phyloP scores from a whole-genome alignment of 441 rosid genomes.

The Capsella rubella region DNA sequence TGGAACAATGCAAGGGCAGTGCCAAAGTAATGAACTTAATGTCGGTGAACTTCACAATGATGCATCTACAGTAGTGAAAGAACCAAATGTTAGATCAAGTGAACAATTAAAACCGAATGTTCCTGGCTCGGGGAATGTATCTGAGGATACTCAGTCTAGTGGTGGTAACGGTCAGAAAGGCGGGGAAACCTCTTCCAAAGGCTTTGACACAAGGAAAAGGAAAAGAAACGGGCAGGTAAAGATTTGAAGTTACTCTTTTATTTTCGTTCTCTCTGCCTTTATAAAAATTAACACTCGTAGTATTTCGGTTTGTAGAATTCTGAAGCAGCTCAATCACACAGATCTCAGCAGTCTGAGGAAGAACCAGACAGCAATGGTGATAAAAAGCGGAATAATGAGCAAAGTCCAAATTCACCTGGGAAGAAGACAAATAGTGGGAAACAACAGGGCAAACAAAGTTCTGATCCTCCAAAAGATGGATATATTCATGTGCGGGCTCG shows the following conservation, averaged over 20 bases:
- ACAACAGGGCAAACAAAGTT: slow-evolving; percentile 67
- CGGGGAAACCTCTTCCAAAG: slow-evolving; percentile 62
- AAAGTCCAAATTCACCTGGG: slow-evolving; percentile 50
- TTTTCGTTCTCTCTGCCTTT: not conserved
- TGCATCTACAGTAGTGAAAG: slow-evolving; percentile 53
- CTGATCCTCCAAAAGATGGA: slow-evolving; percentile 89
- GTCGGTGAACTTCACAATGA: slow-evolving; percentile 63
- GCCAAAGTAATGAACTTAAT: slow-evolving; percentile 55
- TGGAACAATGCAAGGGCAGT: slow-evolving; percentile 55
- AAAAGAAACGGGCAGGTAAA: slow-evolving; percentile 75
- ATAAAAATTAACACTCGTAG: not conserved
- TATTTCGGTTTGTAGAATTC: slow-evolving; percentile 53
- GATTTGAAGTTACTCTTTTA: slow-evolving; percentile 16
- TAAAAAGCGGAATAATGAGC: slow-evolving; percentile 63
- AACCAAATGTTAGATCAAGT: slow-evolving; percentile 55
- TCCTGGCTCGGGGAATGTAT: slow-evolving; percentile 76
- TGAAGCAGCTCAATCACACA: slow-evolving; percentile 56
- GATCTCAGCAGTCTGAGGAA: slow-evolving; percentile 58
- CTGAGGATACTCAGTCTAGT: slow-evolving; percentile 86
- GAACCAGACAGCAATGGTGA: slow-evolving; percentile 58
- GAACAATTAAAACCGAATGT: slow-evolving; percentile 67
- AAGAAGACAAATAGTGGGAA: slow-evolving; percentile 70
- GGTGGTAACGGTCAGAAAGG: slow-evolving; percentile 69
- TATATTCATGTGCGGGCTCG: slow-evolving; percentile 96
- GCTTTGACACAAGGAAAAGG: slow-evolving; percentile 70